A percentile compares a stretch with the other conserved stretches of the same genome.
Evolutionary conservation across 768 basidiomycete species (phyloP).

Genomic region (Pisolithus albus): DNA sequence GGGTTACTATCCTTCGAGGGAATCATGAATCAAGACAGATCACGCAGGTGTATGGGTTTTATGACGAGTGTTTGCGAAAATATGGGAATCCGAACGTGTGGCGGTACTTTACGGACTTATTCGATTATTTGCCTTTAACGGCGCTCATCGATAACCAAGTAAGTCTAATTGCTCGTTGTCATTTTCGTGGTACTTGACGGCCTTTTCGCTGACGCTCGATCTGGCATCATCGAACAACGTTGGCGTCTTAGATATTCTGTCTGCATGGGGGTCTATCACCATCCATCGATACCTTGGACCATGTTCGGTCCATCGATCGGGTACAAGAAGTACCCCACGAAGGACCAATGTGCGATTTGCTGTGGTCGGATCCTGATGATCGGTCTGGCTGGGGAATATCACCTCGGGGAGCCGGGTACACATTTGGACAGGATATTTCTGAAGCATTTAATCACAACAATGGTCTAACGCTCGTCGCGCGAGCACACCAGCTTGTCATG

Average conservation of each 20-base stretch:
- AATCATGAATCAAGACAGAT: constrained; percentile 99
- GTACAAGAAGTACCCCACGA: constrained; percentile 99
- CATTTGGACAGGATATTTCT: constrained; percentile 98
- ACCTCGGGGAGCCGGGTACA: constrained; percentile 97
- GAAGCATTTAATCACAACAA: constrained; percentile 99
- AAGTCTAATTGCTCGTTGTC: constrained; percentile 30
- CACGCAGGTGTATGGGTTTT: constrained; percentile 99
- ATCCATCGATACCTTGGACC: constrained; percentile 99
- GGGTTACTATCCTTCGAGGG: constrained; percentile 94
- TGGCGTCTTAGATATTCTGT: constrained; percentile 80
- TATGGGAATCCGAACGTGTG: constrained; percentile 99
- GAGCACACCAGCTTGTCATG: constrained; percentile 95
- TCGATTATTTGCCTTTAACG: constrained; percentile 95
- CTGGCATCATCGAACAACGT: not conserved
- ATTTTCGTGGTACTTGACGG: not conserved
- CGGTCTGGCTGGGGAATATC: constrained; percentile 99
- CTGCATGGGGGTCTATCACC: constrained; percentile 96
- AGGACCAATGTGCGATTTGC: constrained; percentile 98
- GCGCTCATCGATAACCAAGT: constrained; percentile 99
- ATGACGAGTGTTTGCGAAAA: constrained; percentile 98
- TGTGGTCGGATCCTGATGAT: constrained; percentile 99
- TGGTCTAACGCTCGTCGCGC: constrained; percentile 89
- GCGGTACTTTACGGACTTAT: constrained; percentile 98
- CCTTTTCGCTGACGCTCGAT: not conserved
- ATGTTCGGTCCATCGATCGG: constrained; percentile 96